phyloP scores from a whole-genome alignment of 805 yeast species.

The Cyberlindnera xishuangbannaensis region DNA sequence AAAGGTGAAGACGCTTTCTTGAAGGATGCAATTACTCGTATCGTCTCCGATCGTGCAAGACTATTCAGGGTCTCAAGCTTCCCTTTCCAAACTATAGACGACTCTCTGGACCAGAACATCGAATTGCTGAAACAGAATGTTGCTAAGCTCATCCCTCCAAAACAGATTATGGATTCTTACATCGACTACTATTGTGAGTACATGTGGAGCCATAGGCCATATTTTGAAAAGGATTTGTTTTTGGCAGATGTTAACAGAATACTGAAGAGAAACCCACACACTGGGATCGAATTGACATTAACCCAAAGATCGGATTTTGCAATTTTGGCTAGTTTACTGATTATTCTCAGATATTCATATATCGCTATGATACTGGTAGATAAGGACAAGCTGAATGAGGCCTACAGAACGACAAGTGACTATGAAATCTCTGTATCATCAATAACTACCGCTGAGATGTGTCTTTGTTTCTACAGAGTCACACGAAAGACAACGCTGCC shows the following conservation, averaged over 20 bases:
- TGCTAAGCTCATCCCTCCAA: slow-evolving; percentile 30
- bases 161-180: slow-evolving; percentile 33
- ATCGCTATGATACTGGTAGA: slow-evolving; percentile 27
- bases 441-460: slow-evolving; percentile 33
- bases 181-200: slow-evolving; percentile 36
- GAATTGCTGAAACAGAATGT: slow-evolving; percentile 29
- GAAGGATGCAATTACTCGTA: slow-evolving; percentile 4
- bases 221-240: slow-evolving; percentile 35
- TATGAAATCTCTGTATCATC: slow-evolving; percentile 34
- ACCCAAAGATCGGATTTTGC: slow-evolving; percentile 36
- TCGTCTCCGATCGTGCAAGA: slow-evolving; percentile 8
- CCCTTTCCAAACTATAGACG: slow-evolving; percentile 11
- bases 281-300: slow-evolving; percentile 26
- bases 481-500: slow-evolving; percentile 31
- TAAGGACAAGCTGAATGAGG: slow-evolving; percentile 3
- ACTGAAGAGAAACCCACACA: slow-evolving; percentile 30
- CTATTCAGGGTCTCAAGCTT: slow-evolving; percentile 3
- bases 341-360: slow-evolving; percentile 35
- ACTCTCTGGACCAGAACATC: slow-evolving; percentile 17
- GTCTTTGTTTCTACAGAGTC: slow-evolving; percentile 36
- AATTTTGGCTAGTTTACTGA: slow-evolving; percentile 32
- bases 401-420: slow-evolving; percentile 10
- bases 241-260: slow-evolving; percentile 23
- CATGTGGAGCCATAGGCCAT: slow-evolving; percentile 42
- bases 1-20: slow-evolving; percentile 10